These are phyloP conservation scores for Tillandsia leiboldiana DNA, from an alignment of 176 grass and related monocot genomes.

Conservation along the genomic window DNA sequence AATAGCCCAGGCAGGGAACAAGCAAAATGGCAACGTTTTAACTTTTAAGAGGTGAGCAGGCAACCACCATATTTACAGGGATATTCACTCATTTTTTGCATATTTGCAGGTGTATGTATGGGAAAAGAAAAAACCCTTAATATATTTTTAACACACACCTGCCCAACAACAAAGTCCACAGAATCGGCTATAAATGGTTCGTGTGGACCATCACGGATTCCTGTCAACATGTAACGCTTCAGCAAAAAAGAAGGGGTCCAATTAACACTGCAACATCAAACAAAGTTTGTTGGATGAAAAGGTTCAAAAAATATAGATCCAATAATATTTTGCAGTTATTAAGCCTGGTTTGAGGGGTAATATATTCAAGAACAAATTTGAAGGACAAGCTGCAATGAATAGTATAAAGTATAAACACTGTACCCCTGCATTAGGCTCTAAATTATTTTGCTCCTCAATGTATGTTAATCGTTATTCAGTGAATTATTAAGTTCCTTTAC, in stretches of 20 bases:
- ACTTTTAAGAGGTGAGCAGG: no score
- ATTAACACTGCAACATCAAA: slow-evolving; percentile 68
- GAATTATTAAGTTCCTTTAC: no score
- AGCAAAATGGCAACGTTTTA: no score
- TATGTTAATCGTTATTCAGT: no score
- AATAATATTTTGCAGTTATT: neutral
- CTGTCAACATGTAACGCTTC: slow-evolving; percentile 90
- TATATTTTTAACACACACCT: slow-evolving; percentile 30
- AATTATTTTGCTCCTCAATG: no score
- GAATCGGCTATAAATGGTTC: slow-evolving; percentile 98
- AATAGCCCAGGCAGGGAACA: no score
- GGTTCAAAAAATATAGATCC: neutral
- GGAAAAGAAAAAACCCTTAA: no score
- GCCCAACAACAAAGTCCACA: slow-evolving; percentile 91
- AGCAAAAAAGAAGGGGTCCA: slow-evolving; percentile 99
- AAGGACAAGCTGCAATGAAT: no score
- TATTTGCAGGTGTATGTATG: no score
- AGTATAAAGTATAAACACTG: no score
- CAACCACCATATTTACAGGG: neutral
- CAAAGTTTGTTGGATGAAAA: slow-evolving; percentile 9
- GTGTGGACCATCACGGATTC: slow-evolving; percentile 82
- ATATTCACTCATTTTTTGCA: no score
- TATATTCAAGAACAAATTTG: neutral
- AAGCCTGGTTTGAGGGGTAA: neutral
- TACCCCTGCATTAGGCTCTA: no score